Evolutionary conservation across 2,329 filamentous ascomycete species (phyloP).

Genomic region (Ascochyta koolunga): DNA sequence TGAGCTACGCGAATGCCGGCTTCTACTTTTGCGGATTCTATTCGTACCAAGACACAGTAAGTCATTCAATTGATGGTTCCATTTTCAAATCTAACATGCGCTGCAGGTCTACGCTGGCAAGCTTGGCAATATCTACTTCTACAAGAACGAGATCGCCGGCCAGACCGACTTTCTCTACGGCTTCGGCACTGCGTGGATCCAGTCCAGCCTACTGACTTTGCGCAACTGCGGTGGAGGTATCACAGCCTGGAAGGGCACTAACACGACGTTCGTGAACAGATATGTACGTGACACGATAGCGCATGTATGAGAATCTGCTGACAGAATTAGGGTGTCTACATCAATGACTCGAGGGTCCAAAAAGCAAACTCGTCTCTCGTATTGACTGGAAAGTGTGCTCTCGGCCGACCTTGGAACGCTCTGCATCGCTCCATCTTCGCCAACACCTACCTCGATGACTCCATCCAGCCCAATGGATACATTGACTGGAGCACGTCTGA

Average conservation of each 20-base stretch:
- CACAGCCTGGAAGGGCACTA: constrained; percentile 72
- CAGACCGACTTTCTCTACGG: constrained; percentile 73
- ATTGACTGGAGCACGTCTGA: constrained; percentile 58
- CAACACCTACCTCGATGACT: constrained; percentile 60
- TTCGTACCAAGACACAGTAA: constrained; percentile 71
- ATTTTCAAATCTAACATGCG: not conserved
- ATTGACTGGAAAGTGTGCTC: constrained; percentile 55
- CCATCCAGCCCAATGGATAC: constrained; percentile 61
- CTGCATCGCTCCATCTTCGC: constrained; percentile 64
- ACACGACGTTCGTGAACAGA: constrained; percentile 70
- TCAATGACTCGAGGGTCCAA: constrained; percentile 60
- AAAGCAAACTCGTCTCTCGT: constrained; percentile 60
- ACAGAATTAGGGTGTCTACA: constrained; percentile 60
- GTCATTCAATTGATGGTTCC: not conserved
- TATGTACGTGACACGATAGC: constrained; percentile 49
- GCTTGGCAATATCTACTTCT: constrained; percentile 69
- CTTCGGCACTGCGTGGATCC: constrained; percentile 69
- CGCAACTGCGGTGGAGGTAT: constrained; percentile 70
- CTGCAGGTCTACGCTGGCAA: constrained; percentile 63
- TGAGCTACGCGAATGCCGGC: constrained; percentile 68
- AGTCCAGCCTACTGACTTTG: constrained; percentile 60
- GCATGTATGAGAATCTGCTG: not conserved
- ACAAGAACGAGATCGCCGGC: constrained; percentile 65
- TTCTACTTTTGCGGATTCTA: constrained; percentile 72
- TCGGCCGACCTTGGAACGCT: constrained; percentile 68